Evolutionary conservation across 2,329 filamentous ascomycete genomes (phyloP).

Genomic region (Helminthosporium solani): DNA sequence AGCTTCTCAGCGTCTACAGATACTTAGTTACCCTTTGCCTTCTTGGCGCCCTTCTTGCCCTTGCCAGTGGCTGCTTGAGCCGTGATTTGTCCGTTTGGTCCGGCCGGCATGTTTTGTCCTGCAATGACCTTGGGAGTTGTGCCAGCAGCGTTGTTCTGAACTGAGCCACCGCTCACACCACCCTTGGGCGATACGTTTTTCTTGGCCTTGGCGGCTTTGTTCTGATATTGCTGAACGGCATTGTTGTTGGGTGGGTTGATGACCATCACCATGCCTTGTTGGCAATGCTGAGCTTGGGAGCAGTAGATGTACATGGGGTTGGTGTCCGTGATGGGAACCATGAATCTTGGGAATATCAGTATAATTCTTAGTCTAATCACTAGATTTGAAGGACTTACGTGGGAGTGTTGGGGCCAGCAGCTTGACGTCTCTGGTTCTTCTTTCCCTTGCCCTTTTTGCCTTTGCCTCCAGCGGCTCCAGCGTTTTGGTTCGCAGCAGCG

Average conservation of each 20-base stretch:
- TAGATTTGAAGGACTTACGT: constrained; percentile 30
- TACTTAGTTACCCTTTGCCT: background rate
- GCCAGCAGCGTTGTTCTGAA: constrained; percentile 24
- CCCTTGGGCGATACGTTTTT: constrained; percentile 26
- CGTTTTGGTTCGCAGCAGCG: constrained; percentile 14
- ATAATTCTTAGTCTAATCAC: background rate
- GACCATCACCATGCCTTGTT: constrained; percentile 71
- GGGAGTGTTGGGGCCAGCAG: constrained; percentile 17
- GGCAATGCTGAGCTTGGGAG: constrained; percentile 67
- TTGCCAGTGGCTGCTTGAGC: background rate
- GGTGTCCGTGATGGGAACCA: constrained; percentile 40
- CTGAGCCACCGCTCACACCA: constrained; percentile 19
- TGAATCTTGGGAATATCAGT: constrained; percentile 12
- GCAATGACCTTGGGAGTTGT: constrained; percentile 14
- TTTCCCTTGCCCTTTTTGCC: constrained; percentile 16
- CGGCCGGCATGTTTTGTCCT: constrained; percentile 5
- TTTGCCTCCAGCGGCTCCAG: constrained; percentile 5
- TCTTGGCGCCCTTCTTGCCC: constrained; percentile 6
- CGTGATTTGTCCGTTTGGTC: background rate
- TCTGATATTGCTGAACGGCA: constrained; percentile 25
- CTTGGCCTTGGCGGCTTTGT: constrained; percentile 26
- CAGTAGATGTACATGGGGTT: constrained; percentile 78
- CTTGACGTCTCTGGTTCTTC: constrained; percentile 24
- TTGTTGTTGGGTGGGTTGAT: constrained; percentile 55
- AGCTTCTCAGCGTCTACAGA: background rate